These are phyloP conservation scores for Coniella lustricola DNA, from an alignment of 2,329 filamentous ascomycete genomes.

Conservation along the genomic window DNA sequence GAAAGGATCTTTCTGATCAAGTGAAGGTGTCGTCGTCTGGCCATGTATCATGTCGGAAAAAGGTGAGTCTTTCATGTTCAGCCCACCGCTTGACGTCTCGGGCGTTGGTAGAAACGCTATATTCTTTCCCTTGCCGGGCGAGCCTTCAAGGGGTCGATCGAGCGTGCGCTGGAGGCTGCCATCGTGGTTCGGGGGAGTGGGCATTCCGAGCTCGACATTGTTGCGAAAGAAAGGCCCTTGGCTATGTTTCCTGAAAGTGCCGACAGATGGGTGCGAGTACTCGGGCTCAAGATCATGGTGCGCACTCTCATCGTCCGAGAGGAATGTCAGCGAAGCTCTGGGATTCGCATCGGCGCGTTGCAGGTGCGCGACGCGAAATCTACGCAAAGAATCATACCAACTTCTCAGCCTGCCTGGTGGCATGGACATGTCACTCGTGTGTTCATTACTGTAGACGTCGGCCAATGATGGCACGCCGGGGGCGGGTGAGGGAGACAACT, in stretches of 20 bases:
- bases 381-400: conserved; percentile 12
- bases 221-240: conserved; percentile 22
- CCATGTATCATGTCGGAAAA: not conserved
- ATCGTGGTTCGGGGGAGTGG: conserved; percentile 20
- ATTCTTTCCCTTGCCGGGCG: not conserved
- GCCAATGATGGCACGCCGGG: conserved; percentile 2
- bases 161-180: conserved; percentile 16
- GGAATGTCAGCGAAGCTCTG: conserved; percentile 20
- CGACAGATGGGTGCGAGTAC: conserved; percentile 1
- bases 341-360: conserved; percentile 16
- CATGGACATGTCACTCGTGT: not conserved
- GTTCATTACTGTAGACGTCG: not conserved
- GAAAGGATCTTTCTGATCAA: not conserved
- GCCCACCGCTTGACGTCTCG: not conserved
- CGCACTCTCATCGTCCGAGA: conserved; percentile 20
- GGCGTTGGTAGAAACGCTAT: not conserved
- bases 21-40: not conserved
- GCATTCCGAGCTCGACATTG: conserved; percentile 24
- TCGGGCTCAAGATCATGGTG: conserved; percentile 13
- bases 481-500: conserved; percentile 4
- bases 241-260: conserved; percentile 17
- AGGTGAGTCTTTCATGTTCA: not conserved
- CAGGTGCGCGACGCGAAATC: conserved; percentile 11
- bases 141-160: not conserved
- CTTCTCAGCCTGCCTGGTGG: conserved; percentile 5